Evolutionary conservation across 2,329 filamentous ascomycete genomes (phyloP).

Genomic region (Aspergillus spinulosporus): DNA sequence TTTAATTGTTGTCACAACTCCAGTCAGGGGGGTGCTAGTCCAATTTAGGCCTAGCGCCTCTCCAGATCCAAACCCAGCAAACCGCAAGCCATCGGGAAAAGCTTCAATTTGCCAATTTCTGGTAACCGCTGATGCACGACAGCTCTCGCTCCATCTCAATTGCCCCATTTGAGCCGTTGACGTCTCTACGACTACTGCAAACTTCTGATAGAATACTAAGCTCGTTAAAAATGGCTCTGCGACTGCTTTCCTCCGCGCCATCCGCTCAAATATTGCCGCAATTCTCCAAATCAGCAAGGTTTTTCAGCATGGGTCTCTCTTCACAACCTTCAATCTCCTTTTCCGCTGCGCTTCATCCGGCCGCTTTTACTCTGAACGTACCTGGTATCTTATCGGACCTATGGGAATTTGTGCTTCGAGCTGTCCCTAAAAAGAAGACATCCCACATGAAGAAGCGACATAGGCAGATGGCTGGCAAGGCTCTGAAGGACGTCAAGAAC

Average conservation of each 20-base stretch:
- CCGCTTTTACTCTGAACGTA: slow-evolving; percentile 60
- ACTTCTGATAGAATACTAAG: slow-evolving; percentile 8
- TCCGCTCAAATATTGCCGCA: slow-evolving; percentile 25
- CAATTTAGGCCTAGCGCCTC: slow-evolving; percentile 32
- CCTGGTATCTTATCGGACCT: slow-evolving; percentile 74
- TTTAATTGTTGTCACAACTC: slow-evolving; percentile 36
- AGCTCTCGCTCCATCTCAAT: neutral
- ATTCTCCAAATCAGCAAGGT: slow-evolving; percentile 19
- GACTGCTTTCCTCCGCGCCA: slow-evolving; percentile 23
- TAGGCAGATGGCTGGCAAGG: slow-evolving; percentile 94
- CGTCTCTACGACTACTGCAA: neutral
- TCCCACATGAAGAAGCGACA: slow-evolving; percentile 94
- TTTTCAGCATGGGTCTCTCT: slow-evolving; percentile 26
- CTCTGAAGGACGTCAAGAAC: slow-evolving; percentile 81
- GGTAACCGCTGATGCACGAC: slow-evolving; percentile 7
- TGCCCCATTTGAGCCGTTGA: neutral
- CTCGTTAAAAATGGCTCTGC: slow-evolving; percentile 30
- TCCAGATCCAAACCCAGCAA: slow-evolving; percentile 28
- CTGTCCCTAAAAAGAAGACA: slow-evolving; percentile 98
- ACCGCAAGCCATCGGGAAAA: slow-evolving; percentile 18
- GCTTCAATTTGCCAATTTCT: slow-evolving; percentile 24
- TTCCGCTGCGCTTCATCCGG: slow-evolving; percentile 60
- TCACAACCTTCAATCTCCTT: slow-evolving; percentile 47
- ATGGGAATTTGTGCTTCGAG: slow-evolving; percentile 88
- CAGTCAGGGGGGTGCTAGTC: slow-evolving; percentile 37